A percentile compares a stretch with the other conserved stretches of the same genome.
These are phyloP conservation scores for Telfairia occidentalis DNA, from an alignment of 331 rosid genomes.

Conservation along the genomic window DNA sequence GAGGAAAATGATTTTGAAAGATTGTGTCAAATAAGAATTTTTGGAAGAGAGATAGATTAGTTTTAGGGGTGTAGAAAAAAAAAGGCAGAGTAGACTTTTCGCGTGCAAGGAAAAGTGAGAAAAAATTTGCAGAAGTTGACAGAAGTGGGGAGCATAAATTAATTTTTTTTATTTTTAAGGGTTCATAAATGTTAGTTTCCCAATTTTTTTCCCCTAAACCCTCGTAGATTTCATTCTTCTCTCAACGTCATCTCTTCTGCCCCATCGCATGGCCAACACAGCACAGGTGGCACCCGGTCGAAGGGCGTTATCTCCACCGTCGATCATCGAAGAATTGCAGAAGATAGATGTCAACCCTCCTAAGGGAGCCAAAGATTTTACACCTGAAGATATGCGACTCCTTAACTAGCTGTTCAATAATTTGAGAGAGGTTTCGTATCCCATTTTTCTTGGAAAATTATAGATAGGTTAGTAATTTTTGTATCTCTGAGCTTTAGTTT, in stretches of 20 bases:
- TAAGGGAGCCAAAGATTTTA: conserved; percentile 83
- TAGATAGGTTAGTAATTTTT: neutral
- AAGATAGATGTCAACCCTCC: conserved; percentile 76
- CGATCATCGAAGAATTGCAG: conserved; percentile 31
- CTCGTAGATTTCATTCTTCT: conserved; percentile 28
- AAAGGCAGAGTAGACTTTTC: too few relatives aligned
- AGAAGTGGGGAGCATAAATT: too few relatives aligned
- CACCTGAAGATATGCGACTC: conserved; percentile 94
- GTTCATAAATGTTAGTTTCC: too few relatives aligned
- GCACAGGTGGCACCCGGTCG: conserved; percentile 29
- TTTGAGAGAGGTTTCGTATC: conserved; percentile 52
- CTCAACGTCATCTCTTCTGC: conserved; percentile 28
- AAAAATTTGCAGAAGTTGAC: too few relatives aligned
- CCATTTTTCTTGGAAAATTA: neutral
- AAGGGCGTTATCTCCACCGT: conserved; percentile 56
- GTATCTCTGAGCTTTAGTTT: neutral
- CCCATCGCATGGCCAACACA: conserved; percentile 24
- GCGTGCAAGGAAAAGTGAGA: too few relatives aligned
- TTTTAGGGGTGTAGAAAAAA: too few relatives aligned
- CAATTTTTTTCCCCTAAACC: too few relatives aligned
- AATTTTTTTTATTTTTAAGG: too few relatives aligned
- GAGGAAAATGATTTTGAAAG: too few relatives aligned
- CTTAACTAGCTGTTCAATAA: conserved; percentile 79
- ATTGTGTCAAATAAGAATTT: too few relatives aligned
- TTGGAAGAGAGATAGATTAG: too few relatives aligned